Base-by-base conservation (phyloP, 352 stramenopile genomes). In the Pythium phragmitis region DNA sequence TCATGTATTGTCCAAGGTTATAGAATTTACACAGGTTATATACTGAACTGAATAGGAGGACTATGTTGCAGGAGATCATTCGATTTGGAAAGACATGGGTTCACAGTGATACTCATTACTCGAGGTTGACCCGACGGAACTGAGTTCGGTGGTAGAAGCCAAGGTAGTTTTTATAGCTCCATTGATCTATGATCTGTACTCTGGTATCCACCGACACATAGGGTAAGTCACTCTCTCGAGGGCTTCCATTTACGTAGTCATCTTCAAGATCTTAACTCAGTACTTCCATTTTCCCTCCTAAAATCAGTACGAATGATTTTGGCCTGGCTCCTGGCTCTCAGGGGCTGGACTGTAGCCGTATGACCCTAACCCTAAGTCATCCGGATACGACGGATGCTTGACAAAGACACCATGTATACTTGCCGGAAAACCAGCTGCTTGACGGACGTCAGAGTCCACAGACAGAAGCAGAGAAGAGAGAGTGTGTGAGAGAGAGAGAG, bases 391-490 rank as follows among this genome's bases (percentile, higher is more conserved):
- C 45, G 12, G 17, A 16, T 23, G 19, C 17, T 33, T 34, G 19
- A 63, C 57, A 63, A 56, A 63, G 45, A 46, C 45, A 50, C 19
- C 37, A 19, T 26, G 62, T 58, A 63, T 63, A 68, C 34, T 42
- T 60, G 43, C 34, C 26, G 55, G 55, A 51, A 65, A 72, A 73
- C 49, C 66, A 73, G 49, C 66, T 73, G 66, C 61, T 73, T 37
- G 49, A 65, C 65, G 59, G 54, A 67, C 65, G 60, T 72, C 59
- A 68, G 65, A 70, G 51, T 30, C 64, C 64, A 58, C 62, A 69
- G 56, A 69, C 39, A 39, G 56, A 59, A 47, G 39, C 34, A 23
- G 33, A 46, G 43, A 13, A 51, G 56, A 51, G 56, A 60, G 59
- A 67, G 64, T 23, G 62, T 37, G 56, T 21, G 56, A 28, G 34